Evolutionary conservation across 495 filamentous ascomycete genomes (phyloP).

Genomic region (Talaromyces stipitatus): DNA sequence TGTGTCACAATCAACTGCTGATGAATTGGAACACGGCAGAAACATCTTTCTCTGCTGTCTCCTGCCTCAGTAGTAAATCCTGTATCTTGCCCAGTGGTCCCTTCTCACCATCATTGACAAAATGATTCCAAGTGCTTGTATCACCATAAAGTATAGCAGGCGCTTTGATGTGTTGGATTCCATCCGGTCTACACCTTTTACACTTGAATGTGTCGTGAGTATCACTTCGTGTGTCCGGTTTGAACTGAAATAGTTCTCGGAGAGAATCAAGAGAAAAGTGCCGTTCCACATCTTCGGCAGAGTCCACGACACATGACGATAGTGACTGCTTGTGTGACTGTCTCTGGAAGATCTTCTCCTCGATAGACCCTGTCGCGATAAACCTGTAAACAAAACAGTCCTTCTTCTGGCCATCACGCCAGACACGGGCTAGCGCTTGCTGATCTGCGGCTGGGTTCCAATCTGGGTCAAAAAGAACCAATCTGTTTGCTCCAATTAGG

Average conservation of each 20-base stretch:
- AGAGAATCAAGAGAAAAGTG: slow-evolving; percentile 89
- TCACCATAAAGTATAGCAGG: slow-evolving; percentile 95
- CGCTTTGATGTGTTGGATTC: slow-evolving; percentile 78
- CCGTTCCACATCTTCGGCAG: slow-evolving; percentile 90
- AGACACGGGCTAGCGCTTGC: slow-evolving; percentile 92
- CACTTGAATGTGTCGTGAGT: slow-evolving; percentile 99
- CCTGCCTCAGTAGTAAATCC: slow-evolving; percentile 85
- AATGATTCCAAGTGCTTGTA: slow-evolving; percentile 98
- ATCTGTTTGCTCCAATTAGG: slow-evolving; percentile 91
- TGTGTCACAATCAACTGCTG: slow-evolving; percentile 56
- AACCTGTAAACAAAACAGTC: slow-evolving; percentile 99
- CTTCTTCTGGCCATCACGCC: slow-evolving; percentile 98
- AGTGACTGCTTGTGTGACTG: slow-evolving; percentile 97
- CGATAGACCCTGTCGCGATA: slow-evolving; percentile 95
- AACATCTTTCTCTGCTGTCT: slow-evolving; percentile 69
- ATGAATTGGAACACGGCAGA: slow-evolving; percentile 98
- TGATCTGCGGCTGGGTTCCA: slow-evolving; percentile 99
- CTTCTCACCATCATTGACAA: slow-evolving; percentile 65
- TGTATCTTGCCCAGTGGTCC: slow-evolving; percentile 73
- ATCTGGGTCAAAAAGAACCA: slow-evolving; percentile 96
- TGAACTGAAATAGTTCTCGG: slow-evolving; percentile 89
- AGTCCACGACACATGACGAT: slow-evolving; percentile 95
- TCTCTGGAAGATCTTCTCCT: slow-evolving; percentile 99
- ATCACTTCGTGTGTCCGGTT: slow-evolving; percentile 74
- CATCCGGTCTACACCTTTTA: slow-evolving; percentile 85